Base-by-base conservation (phyloP, 1,284 basidiomycete genomes). In the Ceratobasidium sp. region DNA sequence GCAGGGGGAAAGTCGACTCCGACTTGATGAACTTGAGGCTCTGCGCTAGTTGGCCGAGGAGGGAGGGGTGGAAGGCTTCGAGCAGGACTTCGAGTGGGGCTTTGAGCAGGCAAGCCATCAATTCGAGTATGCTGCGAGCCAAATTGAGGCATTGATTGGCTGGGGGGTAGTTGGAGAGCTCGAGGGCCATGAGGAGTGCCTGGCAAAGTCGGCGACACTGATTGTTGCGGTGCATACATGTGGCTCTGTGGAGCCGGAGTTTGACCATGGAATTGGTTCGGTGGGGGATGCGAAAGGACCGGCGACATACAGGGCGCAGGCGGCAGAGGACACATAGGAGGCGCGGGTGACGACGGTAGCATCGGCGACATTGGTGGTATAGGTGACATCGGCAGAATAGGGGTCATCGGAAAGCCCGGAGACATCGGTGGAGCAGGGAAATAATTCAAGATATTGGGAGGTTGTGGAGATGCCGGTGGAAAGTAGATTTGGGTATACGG, bases 41-140 rank as follows among this genome's bases (percentile, higher is more conserved):
- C 72, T 50, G 81, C 79, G 68, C 80, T 82, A 13, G 78, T 78
- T 1, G 79, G 80, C 38, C 80, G 77, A 20, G 76, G 62, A 3
- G 40, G 53, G 27, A 74, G 68, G 8, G 75, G 71, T 15, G 77
- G 78, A 0, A 78, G 75, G 64, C 79, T 79, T 35, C 55, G 22
- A 1, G 35, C 20, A 13, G n/a, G n/a, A 42, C 27, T 67, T 34
- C 22, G 29, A 20, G 7, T 54, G 45, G 12, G 31, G n/a, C 40
- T 20, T 58, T 25, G 5, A 6, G 50, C 20, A 4, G 54, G 54
- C 22, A 56, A 27, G 10, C 54, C 54, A 20, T 56, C 54, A 27
- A 7, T 27, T 5, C 34, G 34, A 15, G n/a, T 15, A 10, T 56
- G 58, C 5, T 29, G 58, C 3, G 58, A 45, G 12, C 12, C 56